phyloP scores from a whole-genome alignment of 2,329 filamentous ascomycete species.

The Fusarium succisae region DNA sequence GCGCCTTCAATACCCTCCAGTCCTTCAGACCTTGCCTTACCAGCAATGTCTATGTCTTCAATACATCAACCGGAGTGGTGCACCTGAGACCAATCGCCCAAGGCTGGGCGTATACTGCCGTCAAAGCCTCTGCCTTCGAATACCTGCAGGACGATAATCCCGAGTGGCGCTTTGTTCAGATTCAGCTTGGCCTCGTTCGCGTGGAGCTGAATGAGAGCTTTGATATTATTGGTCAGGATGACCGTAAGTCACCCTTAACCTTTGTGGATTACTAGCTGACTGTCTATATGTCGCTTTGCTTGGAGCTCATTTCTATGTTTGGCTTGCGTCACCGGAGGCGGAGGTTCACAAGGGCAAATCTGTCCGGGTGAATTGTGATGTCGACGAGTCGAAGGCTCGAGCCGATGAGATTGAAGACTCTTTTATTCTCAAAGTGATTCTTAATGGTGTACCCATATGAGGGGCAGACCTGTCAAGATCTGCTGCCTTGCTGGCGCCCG shows the following conservation, averaged over 20 bases:
- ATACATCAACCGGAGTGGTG: neutral
- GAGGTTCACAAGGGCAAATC: neutral
- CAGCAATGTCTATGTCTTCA: neutral
- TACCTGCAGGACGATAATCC: neutral
- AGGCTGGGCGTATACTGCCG: neutral
- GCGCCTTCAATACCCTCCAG: neutral
- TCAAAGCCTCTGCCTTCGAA: neutral
- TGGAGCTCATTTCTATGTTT: neutral
- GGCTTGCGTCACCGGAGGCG: neutral
- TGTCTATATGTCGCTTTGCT: neutral
- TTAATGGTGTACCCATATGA: neutral
- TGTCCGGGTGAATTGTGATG: neutral
- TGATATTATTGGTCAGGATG: neutral
- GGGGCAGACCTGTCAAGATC: neutral
- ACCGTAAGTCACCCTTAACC: neutral
- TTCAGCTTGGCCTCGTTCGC: neutral
- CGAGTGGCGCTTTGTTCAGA: neutral
- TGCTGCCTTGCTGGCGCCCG: fast-evolving
- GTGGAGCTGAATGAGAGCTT: neutral
- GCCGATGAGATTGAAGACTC: neutral
- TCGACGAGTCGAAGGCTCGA: neutral
- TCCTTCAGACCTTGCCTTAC: neutral
- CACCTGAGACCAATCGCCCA: neutral
- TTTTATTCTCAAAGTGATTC: neutral
- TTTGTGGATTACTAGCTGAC: neutral